Evolutionary conservation across 176 grass and related monocot genomes (phyloP), one percentile per base, ranked within the genome.

Genomic region (Ensete ventricosum): DNA sequence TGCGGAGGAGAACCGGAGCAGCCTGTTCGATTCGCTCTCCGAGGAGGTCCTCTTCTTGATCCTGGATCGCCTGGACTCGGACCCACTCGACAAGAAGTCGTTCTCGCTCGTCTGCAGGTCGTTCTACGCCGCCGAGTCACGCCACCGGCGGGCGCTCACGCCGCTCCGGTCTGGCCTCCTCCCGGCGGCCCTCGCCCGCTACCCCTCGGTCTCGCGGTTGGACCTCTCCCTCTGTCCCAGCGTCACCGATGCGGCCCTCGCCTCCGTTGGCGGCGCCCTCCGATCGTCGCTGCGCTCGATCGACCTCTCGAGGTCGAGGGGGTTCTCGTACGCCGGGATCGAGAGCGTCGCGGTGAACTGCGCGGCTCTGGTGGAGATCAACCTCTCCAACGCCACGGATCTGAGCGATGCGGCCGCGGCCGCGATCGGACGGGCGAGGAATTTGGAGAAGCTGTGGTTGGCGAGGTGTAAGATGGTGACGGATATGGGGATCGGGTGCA

Each of bases 401-500:
- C 85, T 93, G 21, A 81, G 69, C 0, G 88, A 93, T 72, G 78
- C 82, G 55, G 86, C 84, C 2, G 82, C 86, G 0, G 86, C 86
- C 9, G 85, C 85, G 52, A 74, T 98, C 11, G 88, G 78, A 1
- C 54, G 76, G 50, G 87, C 82, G 54, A 57, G 69, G 0, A 73
- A 53, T 0, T 75, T 98, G 0, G 75, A 58, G 17, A 65, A 73
- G 57, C 64, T 98, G 1, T 87, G 84, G 2, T 67, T 98, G 12
- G 77, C 84, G 52, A 81, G 90, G 50, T 98, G 95, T 78, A 93
- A 82, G 79, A 60, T 65, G 10, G 10, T 98, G 16, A 98, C 84
- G 0, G 95, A 98, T 73, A 85, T 98, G 78, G 95, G 95, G 2
- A 87, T 98, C 67, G 84, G 88, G 0, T 93, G 90, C 84, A 79